Conservation (phyloP, 441 rosid genomes). For the Eutrema salsugineum region DNA sequence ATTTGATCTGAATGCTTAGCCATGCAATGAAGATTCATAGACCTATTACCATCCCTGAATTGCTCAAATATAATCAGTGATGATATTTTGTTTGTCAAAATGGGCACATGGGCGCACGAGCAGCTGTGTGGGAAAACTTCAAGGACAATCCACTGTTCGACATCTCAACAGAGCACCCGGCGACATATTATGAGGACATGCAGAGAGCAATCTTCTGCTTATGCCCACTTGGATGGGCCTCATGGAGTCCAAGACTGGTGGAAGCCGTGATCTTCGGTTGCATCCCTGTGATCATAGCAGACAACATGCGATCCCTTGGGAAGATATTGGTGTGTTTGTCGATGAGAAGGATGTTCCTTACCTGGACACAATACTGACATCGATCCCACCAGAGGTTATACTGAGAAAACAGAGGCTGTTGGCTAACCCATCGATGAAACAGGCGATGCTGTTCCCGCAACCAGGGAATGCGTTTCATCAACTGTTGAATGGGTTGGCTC, state of each 20-base stretch:
- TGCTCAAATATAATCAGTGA: background rate
- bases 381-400: constrained; percentile 60
- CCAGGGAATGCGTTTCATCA: constrained; percentile 78
- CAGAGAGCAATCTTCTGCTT: constrained; percentile 73
- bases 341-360: constrained; percentile 72
- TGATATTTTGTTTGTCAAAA: constrained; percentile 4
- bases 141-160: constrained; percentile 74
- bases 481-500: constrained; percentile 71
- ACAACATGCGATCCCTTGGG: constrained; percentile 83
- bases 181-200: constrained; percentile 78
- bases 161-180: constrained; percentile 78
- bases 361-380: constrained; percentile 67
- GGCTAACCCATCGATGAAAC: constrained; percentile 82
- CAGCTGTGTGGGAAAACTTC: constrained; percentile 85
- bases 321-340: constrained; percentile 67
- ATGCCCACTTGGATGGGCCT: constrained; percentile 86
- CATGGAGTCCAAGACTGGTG: constrained; percentile 80
- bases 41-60: background rate
- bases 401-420: constrained; percentile 66
- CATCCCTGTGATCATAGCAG: constrained; percentile 78
- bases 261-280: constrained; percentile 86
- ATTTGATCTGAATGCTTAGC: background rate
- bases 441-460: constrained; percentile 73
- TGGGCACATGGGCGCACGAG: constrained; percentile 58
- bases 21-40: background rate